Base-by-base conservation (phyloP, 2,329 filamentous ascomycete species). In the Exophiala spinifera region DNA sequence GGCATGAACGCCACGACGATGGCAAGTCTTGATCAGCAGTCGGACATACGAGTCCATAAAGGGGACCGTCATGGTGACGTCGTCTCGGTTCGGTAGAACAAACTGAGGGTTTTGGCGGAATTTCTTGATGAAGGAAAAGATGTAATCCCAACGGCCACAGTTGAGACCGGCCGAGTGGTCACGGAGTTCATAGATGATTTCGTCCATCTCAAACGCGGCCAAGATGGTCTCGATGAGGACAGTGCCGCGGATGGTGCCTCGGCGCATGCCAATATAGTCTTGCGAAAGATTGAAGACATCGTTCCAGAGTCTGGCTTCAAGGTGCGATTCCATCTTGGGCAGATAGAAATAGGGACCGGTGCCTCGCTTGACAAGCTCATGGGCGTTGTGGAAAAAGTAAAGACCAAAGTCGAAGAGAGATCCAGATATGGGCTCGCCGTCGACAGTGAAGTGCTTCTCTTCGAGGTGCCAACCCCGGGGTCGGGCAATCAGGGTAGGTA, bases 41-140 rank as follows among this genome's bases (percentile, higher is more conserved):
- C 94, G 95, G 68, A 97, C 89, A 68, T 99, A 99, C 46, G 94
- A 84, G 65, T 97, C 84, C 94, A 99, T 97, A 76, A 99, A 99
- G 11, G 94, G 94, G 1, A 92, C 88, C 11, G 91, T 97, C 94
- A 99, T 97, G 65, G 94, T 99, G 51, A 99, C 90, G 57, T 84
- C 81, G 51, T 86, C 86, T 59, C 94, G 89, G 73, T 99, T 92
- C 23, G 94, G 94, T 17, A 99, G 86, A 53, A 97, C 85, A 70
- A 97, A 97, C 76, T 87, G 86, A 66, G 88, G 80, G 79, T 96
- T 94, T 68, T 96, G 85, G 70, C 94, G 89, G 87, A 97, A 96
- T 75, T 95, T 96, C 83, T 99, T 99, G 80, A 99, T 97, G 69
- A 92, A 90, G 72, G 88, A 94, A 82, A 99, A 99, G 77, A 99